Evolutionary conservation across 2,329 filamentous ascomycete genomes (phyloP).

Genomic region (Drechslerella dactyloides): DNA sequence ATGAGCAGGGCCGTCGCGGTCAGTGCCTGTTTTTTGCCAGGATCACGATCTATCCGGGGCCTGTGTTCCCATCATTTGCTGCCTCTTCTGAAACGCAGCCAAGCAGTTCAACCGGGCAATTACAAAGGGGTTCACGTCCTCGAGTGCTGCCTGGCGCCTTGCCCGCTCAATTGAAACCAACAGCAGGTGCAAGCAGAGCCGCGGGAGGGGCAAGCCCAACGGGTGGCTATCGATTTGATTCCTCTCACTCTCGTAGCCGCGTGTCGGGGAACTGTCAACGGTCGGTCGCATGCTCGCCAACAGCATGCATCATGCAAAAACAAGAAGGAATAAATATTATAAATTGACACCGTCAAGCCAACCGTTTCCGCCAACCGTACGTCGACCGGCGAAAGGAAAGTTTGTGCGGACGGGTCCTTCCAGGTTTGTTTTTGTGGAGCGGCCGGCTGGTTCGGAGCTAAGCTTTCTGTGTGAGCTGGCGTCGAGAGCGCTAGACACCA

Average conservation of each 20-base stretch:
- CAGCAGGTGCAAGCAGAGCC: neutral
- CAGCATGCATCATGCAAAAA: conserved; percentile 1
- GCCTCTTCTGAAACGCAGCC: conserved; percentile 38
- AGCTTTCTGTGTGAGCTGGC: conserved; percentile 4
- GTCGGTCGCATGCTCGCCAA: neutral
- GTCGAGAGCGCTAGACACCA: neutral
- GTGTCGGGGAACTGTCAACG: neutral
- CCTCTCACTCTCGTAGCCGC: neutral
- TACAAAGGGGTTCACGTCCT: conserved; percentile 1
- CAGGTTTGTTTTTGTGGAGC: neutral
- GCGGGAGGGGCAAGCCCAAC: neutral
- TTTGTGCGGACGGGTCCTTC: neutral
- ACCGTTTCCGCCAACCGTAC: neutral
- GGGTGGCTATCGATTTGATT: neutral
- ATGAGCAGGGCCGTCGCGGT: conserved; percentile 22
- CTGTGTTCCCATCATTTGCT: conserved; percentile 27
- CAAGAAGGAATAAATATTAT: neutral
- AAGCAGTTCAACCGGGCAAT: conserved; percentile 33
- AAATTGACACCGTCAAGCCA: neutral
- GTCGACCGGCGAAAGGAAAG: neutral
- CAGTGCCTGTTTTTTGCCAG: conserved; percentile 2
- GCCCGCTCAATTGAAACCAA: neutral
- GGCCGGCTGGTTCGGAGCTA: neutral
- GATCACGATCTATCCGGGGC: conserved; percentile 3
- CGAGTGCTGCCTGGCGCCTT: conserved; percentile 1